Conservation (phyloP, 108 stramenopile species). For the Skeletonema grethae region DNA sequence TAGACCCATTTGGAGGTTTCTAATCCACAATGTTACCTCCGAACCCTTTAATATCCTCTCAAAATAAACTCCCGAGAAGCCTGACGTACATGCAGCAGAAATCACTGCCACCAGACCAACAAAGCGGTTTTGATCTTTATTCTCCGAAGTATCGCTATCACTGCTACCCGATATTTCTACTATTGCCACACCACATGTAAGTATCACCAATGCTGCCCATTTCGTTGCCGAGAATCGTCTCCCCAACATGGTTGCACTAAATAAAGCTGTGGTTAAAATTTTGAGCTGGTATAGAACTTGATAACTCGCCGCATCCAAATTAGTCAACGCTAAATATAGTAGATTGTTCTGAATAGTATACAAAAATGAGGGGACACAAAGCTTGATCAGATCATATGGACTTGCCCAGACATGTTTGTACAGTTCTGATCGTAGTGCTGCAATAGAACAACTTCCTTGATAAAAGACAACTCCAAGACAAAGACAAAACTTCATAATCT, state of each 20-base stretch:
- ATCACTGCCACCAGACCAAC: conserved; percentile 91
- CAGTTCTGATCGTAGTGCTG: conserved; percentile 21
- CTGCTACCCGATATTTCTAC: conserved; percentile 82
- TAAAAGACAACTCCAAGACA: conserved; percentile 68
- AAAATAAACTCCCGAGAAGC: conserved; percentile 97
- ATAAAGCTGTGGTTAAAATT: conserved; percentile 98
- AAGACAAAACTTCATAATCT: conserved; percentile 70
- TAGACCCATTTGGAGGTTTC: conserved; percentile 98
- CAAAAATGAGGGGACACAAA: conserved; percentile 95
- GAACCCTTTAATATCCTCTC: conserved; percentile 95
- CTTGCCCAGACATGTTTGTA: conserved; percentile 41
- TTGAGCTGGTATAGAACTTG: conserved; percentile 99
- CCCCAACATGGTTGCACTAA: conserved; percentile 89
- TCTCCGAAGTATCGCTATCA: conserved; percentile 19
- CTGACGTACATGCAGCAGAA: conserved; percentile 93
- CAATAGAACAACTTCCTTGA: conserved; percentile 42
- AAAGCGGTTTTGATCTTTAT: conserved; percentile 51
- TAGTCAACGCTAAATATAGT: conserved; percentile 92
- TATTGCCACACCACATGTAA: conserved; percentile 91
- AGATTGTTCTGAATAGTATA: conserved; percentile 99
- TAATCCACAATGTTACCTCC: conserved; percentile 87
- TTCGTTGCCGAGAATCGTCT: conserved; percentile 71
- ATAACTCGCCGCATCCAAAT: conserved; percentile 96
- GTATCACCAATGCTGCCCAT: conserved; percentile 87
- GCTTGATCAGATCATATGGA: conserved; percentile 88